Percentiles rank a stretch among this genome's conserved stretches.
Conservation (phyloP, 2,329 filamentous ascomycete species). For the Nemania serpens region DNA sequence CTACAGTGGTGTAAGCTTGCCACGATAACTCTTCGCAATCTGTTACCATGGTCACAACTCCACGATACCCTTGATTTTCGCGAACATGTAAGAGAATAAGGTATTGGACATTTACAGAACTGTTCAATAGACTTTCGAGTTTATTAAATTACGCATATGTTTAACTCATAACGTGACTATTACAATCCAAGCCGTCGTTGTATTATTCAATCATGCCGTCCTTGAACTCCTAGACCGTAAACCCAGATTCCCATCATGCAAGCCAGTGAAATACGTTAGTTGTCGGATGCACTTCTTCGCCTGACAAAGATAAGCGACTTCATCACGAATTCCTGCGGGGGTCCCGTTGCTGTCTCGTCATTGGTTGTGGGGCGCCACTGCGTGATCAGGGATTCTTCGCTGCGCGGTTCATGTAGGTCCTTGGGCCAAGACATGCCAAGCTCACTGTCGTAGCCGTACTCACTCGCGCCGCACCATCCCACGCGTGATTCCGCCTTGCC, state of each 20-base stretch:
- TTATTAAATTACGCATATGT: no score
- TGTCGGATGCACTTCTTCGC: constrained; percentile 10
- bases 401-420: neutral
- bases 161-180: no score
- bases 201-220: no score
- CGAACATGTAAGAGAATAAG: no score
- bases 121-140: no score
- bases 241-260: neutral
- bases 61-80: no score
- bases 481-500: constrained; percentile 24
- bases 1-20: neutral
- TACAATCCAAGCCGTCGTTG: no score
- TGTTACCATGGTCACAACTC: no score
- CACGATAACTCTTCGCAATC: neutral
- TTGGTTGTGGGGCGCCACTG: constrained; percentile 21
- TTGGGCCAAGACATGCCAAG: constrained; percentile 11
- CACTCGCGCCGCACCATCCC: constrained; percentile 32
- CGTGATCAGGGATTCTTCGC: neutral
- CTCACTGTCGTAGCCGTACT: constrained; percentile 29
- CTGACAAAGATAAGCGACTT: constrained; percentile 26
- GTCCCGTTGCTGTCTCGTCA: neutral
- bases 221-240: no score
- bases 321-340: constrained; percentile 32
- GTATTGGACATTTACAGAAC: no score
- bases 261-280: neutral